phyloP scores from a whole-genome alignment of 2,329 filamentous ascomycete genomes.

The Macrophomina pseudophaseolina region DNA sequence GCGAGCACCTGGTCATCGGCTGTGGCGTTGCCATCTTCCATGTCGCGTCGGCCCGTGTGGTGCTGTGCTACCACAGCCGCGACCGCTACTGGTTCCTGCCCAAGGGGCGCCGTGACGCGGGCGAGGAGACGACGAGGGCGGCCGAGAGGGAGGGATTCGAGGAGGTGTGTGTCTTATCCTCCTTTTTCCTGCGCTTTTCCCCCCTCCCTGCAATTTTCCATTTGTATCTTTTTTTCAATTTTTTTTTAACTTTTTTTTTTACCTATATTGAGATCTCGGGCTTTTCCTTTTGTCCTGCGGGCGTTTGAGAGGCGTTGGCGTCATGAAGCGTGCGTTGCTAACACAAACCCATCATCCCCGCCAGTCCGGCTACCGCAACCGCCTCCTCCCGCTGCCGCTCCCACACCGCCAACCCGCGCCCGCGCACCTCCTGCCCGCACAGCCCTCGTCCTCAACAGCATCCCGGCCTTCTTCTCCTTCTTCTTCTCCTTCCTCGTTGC shows the following conservation, averaged over 20 bases:
- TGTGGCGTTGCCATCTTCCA: conserved; percentile 59
- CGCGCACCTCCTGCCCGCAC: conserved; percentile 19
- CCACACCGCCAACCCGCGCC: conserved; percentile 48
- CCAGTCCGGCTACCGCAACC: conserved; percentile 55
- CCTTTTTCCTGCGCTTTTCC: not conserved
- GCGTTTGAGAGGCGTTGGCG: no score
- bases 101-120: conserved; percentile 55
- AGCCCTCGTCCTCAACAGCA: no score
- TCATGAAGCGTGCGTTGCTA: no score
- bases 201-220: no score
- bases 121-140: conserved; percentile 49
- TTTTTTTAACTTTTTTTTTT: not conserved
- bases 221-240: not conserved
- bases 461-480: conserved; percentile 46
- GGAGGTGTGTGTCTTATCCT: conserved; percentile 42
- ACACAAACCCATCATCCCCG: no score
- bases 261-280: no score
- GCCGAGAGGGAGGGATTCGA: conserved; percentile 58
- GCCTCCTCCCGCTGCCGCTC: conserved; percentile 53
- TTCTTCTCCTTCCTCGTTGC: conserved; percentile 34
- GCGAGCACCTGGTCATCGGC: conserved; percentile 33
- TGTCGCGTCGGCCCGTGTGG: conserved; percentile 51
- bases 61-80: conserved; percentile 52
- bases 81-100: conserved; percentile 55
- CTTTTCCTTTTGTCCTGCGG: no score